Conservation (phyloP, 768 basidiomycete genomes). For the Inosperma sp. region DNA sequence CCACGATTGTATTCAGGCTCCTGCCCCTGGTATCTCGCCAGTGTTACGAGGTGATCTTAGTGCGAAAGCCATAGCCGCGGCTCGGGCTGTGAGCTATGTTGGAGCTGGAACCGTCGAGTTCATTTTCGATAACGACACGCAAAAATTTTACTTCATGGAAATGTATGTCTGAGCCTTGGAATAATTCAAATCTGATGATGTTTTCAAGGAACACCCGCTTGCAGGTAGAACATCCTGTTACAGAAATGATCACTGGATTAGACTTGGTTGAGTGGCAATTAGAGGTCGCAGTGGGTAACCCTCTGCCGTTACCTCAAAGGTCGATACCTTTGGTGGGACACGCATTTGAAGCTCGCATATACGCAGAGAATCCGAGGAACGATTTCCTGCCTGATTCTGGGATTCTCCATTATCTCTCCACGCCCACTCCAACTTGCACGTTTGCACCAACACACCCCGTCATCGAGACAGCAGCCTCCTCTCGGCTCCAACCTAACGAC, state of each 20-base stretch:
- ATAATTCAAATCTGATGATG: neutral
- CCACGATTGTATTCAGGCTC: constrained; percentile 70
- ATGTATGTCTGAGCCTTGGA: constrained; percentile 50
- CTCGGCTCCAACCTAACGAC: constrained; percentile 30
- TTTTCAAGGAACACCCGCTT: constrained; percentile 69
- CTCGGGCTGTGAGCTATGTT: constrained; percentile 85
- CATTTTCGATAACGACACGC: constrained; percentile 89
- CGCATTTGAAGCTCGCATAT: constrained; percentile 92
- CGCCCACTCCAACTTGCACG: constrained; percentile 65
- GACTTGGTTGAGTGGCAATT: constrained; percentile 97
- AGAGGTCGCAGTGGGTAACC: constrained; percentile 86
- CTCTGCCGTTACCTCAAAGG: constrained; percentile 71
- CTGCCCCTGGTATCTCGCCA: constrained; percentile 79
- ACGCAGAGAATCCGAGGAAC: constrained; percentile 92
- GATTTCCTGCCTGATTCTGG: constrained; percentile 93
- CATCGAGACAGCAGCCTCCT: constrained; percentile 18
- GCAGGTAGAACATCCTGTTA: constrained; percentile 90
- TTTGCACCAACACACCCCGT: constrained; percentile 51
- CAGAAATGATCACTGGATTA: constrained; percentile 91
- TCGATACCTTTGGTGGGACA: constrained; percentile 86
- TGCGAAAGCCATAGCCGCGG: constrained; percentile 87
- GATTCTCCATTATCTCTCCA: constrained; percentile 71
- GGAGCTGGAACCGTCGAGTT: constrained; percentile 96
- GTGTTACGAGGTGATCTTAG: constrained; percentile 79
- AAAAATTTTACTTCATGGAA: constrained; percentile 92